These are phyloP conservation scores for Anacardium occidentale DNA, from an alignment of 345 rosid species.

Conservation along the genomic window DNA sequence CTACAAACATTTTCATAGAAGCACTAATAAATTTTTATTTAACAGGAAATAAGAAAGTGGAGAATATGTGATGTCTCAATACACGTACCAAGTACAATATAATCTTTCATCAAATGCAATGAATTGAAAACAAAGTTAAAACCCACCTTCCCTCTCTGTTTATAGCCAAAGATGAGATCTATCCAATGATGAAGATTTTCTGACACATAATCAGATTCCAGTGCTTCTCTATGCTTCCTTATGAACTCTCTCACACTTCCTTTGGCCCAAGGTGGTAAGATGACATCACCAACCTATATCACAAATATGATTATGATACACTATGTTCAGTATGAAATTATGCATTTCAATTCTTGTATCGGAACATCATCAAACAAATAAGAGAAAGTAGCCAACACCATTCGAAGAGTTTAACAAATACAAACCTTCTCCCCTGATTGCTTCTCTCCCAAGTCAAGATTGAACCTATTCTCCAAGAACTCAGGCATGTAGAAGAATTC, in stretches of 20 bases:
- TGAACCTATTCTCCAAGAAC: slow-evolving; percentile 81
- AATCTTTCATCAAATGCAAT: background rate
- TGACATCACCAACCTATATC: slow-evolving; percentile 78
- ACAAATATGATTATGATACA: slow-evolving; percentile 9
- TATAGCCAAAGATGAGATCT: slow-evolving; percentile 95
- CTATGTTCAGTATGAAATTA: background rate
- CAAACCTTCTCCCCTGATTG: slow-evolving; percentile 99
- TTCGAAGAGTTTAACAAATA: slow-evolving; percentile 17
- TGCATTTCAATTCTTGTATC: background rate
- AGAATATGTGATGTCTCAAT: background rate
- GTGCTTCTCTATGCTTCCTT: slow-evolving; percentile 87
- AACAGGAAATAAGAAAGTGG: no score
- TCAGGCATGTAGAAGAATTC: slow-evolving; percentile 99
- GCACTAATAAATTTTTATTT: background rate
- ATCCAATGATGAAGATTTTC: slow-evolving; percentile 99
- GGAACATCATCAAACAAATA: slow-evolving; percentile 18
- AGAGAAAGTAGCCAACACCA: background rate
- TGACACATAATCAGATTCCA: slow-evolving; percentile 93
- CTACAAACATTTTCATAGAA: background rate
- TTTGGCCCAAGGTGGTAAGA: slow-evolving; percentile 97
- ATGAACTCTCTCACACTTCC: slow-evolving; percentile 93
- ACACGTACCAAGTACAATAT: background rate
- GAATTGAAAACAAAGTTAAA: background rate
- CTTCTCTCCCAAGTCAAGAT: slow-evolving; percentile 91
- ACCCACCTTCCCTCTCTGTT: slow-evolving; percentile 97